Base-by-base conservation (phyloP, 495 filamentous ascomycete species). In the Daldinia loculata region DNA sequence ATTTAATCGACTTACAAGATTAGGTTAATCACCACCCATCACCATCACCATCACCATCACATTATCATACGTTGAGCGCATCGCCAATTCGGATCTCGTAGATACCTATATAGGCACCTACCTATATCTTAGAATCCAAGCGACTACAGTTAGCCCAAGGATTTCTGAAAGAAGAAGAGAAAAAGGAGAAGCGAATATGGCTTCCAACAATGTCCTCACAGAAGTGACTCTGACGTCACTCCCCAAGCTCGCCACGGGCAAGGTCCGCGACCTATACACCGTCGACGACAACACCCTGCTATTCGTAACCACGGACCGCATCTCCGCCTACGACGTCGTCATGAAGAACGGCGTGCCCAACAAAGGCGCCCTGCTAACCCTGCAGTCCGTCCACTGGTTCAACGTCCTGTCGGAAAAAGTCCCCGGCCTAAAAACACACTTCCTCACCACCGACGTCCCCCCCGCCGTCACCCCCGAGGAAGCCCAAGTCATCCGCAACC, bases 271-370 rank as follows among this genome's bases (percentile, higher is more conserved):
- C 74, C 80, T 98, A 22, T 98, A 93, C 75, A 84, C 88, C 61
- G 80, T 96, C 60, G 89, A 93, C 77, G 83, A 89, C 24, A 81
- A 88, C 60, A 92, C 90, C 2, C 86, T 98, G 6, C 90, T 97
- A 43, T 96, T 99, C 79, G 89, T 96, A 43, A 90, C 95, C 17
- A 91, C 90, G 22, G 95, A 99, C 79, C 91, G 95, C 68, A 96
- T 98, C 81, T 97, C 92, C 60, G 95, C 95, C 57, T 97, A 92
- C 83, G 95, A 98, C 86, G 92, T 97, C 71, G 88, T 97, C 70
- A 90, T 97, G 88, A 83, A 85, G 75, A 97, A 97, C 85, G 94
- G 94, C 50, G 88, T 98, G 51, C 91, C 92, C 4, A 80, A 88
- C 72, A 98, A 97, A 82, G 95, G 95, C 67, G 81, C 86, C 70